phyloP scores from a whole-genome alignment of 2,329 filamentous ascomycete species.

The Aspergillaceae sp. region DNA sequence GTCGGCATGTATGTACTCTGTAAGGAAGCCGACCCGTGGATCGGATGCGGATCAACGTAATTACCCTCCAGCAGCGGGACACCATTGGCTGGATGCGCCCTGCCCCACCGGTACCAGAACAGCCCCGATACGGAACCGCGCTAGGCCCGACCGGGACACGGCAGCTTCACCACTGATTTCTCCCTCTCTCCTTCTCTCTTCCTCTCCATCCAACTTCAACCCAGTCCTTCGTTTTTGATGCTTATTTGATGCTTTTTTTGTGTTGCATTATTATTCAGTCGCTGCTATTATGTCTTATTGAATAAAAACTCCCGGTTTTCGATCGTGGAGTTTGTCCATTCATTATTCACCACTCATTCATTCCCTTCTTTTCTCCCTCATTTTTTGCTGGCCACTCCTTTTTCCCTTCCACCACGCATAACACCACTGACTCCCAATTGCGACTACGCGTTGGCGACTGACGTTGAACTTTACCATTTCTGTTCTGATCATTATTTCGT shows the following conservation, averaged over 20 bases:
- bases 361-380: constrained; percentile 11
- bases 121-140: too few species aligned
- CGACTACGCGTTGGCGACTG: constrained; percentile 2
- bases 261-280: background rate
- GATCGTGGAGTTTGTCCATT: background rate
- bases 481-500: constrained; percentile 5
- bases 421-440: too few species aligned
- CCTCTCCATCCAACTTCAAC: constrained; percentile 16
- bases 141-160: too few species aligned
- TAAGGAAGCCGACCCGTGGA: too few species aligned
- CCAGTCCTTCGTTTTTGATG: constrained; percentile 22
- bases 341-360: constrained; percentile 5
- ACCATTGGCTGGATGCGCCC: too few species aligned
- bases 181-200: constrained; percentile 13
- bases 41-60: too few species aligned
- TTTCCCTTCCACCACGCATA: background rate
- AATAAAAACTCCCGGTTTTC: background rate
- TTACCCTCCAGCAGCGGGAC: too few species aligned
- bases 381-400: constrained; percentile 12
- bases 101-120: too few species aligned
- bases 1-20: too few species aligned
- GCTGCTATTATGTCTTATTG: constrained; percentile 8
- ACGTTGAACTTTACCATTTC: background rate
- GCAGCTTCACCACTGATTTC: too few species aligned
- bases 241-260: too few species aligned